Base-by-base conservation (phyloP, 495 filamentous ascomycete species). In the Penicillium herquei region DNA sequence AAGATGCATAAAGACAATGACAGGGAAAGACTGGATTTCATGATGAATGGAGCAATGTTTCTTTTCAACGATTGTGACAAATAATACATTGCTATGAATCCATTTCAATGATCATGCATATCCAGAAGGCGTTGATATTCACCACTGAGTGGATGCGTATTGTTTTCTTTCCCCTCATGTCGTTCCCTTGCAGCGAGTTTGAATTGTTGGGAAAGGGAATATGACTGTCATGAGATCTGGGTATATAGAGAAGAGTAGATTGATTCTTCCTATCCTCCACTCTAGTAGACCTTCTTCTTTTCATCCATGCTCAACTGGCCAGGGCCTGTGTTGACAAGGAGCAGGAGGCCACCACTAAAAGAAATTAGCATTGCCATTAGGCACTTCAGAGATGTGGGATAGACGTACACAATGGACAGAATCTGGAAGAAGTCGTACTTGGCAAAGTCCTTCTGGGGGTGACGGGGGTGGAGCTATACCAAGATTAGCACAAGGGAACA, bases 391-490 rank as follows among this genome's bases (percentile, higher is more conserved):
- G 8, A 9, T 51, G n/a, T 44, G 7, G 17, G 26, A 26, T 26
- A 7, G 12, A 79, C 86, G 71, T 86, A 89, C 86, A 98, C 94
- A 73, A 98, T 98, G 40, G 94, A 98, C 49, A 98, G 79, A 68
- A 98, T 96, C 79, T 98, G 94, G 86, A 98, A 98, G 79, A 98
- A 98, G 72, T 98, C 94, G 81, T 98, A 98, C 77, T 98, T 98
- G 80, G 95, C 95, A 65, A 98, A 98, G 70, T 98, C 94, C 81
- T 96, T 96, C 78, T 98, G 92, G 45, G 95, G 94, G 79, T 98
- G 94, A 78, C 96, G 91, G 53, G 91, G 88, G 75, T 98, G 94
- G 58, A 98, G 93, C 93, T 97, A 57, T 10, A 51, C 32, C 30
- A 32, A 30, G 9, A 17, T 33, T 10, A 30, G 35, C 35, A 49